phyloP scores from a whole-genome alignment of 2,329 filamentous ascomycete species.

The Fusarium lateritium region DNA sequence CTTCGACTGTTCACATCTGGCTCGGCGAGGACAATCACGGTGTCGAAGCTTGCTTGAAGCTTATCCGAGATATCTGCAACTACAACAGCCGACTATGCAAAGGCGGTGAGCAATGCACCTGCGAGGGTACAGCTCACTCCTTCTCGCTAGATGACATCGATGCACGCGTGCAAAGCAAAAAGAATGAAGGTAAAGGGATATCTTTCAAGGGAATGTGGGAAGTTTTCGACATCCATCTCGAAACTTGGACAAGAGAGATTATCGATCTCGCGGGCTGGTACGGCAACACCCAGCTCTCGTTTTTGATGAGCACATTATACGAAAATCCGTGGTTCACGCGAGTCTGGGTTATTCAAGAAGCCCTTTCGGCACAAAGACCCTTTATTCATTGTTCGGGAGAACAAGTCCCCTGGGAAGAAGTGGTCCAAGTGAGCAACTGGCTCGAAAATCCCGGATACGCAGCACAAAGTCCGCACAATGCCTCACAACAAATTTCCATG shows the following conservation, averaged over 20 bases:
- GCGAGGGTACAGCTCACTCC: conserved; percentile 16
- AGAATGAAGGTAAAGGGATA: not conserved
- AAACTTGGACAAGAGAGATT: conserved; percentile 17
- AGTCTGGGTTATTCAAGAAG: conserved; percentile 40
- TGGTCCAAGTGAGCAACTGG: conserved; percentile 22
- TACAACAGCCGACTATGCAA: conserved; percentile 12
- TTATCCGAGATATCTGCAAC: conserved; percentile 37
- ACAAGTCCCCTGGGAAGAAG: conserved; percentile 24
- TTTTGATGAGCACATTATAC: conserved; percentile 32
- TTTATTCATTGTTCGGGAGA: conserved; percentile 17
- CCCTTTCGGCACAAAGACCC: conserved; percentile 10
- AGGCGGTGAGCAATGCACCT: conserved; percentile 9
- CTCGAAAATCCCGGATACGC: conserved; percentile 12
- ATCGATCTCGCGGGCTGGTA: conserved; percentile 40
- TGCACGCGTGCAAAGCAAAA: not conserved
- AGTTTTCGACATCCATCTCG: conserved; percentile 20
- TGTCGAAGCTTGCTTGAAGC: conserved; percentile 2
- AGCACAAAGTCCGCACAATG: conserved; percentile 24
- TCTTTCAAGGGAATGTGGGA: conserved; percentile 35
- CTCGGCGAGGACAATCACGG: conserved; percentile 29
- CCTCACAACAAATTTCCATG: conserved; percentile 27
- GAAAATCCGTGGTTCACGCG: conserved; percentile 37
- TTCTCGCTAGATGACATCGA: not conserved
- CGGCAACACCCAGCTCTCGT: conserved; percentile 20
- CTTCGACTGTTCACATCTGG: conserved; percentile 25